These are phyloP conservation scores for Rugonectria rugulosa DNA, from an alignment of 2,329 filamentous ascomycete genomes.

Conservation along the genomic window DNA sequence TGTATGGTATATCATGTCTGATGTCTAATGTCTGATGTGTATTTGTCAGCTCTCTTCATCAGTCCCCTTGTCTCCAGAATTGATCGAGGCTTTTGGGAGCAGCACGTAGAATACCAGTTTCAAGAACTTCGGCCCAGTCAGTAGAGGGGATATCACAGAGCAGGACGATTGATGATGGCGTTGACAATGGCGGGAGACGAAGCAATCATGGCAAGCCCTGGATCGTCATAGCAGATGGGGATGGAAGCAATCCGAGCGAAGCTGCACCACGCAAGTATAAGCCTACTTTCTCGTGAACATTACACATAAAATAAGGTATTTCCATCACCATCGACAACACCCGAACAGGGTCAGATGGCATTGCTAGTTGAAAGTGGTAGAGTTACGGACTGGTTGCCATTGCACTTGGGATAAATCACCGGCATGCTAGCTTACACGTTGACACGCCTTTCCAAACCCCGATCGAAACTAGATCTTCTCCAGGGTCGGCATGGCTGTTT, in stretches of 20 bases:
- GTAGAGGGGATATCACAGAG: conserved; percentile 87
- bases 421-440: conserved; percentile 78
- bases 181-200: conserved; percentile 78
- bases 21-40: conserved; percentile 92
- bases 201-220: conserved; percentile 71
- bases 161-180: conserved; percentile 84
- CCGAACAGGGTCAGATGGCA: not conserved
- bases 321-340: conserved; percentile 71
- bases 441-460: not conserved
- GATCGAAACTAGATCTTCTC: not conserved
- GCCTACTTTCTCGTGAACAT: not conserved
- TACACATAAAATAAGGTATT: conserved; percentile 75
- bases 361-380: not conserved
- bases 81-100: conserved; percentile 85
- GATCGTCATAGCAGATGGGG: conserved; percentile 90
- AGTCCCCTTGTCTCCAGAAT: conserved; percentile 95
- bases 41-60: too few species aligned
- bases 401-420: conserved; percentile 73
- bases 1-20: conserved; percentile 67
- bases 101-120: conserved; percentile 78
- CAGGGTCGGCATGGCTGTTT: not conserved
- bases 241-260: conserved; percentile 93
- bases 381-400: conserved; percentile 70
- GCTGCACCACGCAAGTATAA: conserved; percentile 46
- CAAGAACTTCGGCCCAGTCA: conserved; percentile 81